Base-by-base conservation (phyloP, 192 early-diverging fungal genomes). In the Podila horticola region DNA sequence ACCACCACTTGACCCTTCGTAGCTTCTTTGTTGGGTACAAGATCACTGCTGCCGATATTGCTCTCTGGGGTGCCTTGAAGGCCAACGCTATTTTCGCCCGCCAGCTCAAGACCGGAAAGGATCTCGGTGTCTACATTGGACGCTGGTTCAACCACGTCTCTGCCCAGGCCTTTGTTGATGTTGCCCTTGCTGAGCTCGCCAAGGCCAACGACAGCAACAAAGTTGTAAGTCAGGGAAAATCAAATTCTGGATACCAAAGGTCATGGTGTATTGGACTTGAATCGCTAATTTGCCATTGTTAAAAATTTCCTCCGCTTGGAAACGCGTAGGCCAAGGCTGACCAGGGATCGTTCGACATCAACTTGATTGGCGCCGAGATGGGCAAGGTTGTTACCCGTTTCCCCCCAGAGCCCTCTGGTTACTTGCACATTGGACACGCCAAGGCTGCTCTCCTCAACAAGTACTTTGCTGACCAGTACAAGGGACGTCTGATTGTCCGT, bases 341-440 rank as follows among this genome's bases (percentile, higher is more conserved):
- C 67, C 64, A 85, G 79, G 52, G 98, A 97, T 86, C 96, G 94
- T 98, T 99, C 71, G 97, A 99, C 13, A 94, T 99, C 87, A 93
- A 88, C 33, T 86, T 99, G 36, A 84, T 90, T 65, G 91, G 87
- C 71, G 93, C 94, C 22, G 88, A 91, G 73, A 72, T 91, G 72
- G 98, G 98, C 63, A 87, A 93, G 74, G 97, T 99, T 22, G 96
- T 97, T 28, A 99, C 97, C 31, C 91, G 98, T 62, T 99, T 99
- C 90, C 97, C 98, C 62, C 98, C 98, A 4, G 98, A 99, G 89
- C 97, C 98, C 68, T 92, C 89, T 82, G 98, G 97, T 83, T 99
- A 97, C 85, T 87, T 99, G 68, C 98, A 99, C 86, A 98, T 99
- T 90, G 98, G 98, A 65, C 98, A 99, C 83, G 96, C 97, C 63